These are phyloP conservation scores for Boletus semigastroideus DNA, from an alignment of 1,284 basidiomycete species.

Conservation along the genomic window DNA sequence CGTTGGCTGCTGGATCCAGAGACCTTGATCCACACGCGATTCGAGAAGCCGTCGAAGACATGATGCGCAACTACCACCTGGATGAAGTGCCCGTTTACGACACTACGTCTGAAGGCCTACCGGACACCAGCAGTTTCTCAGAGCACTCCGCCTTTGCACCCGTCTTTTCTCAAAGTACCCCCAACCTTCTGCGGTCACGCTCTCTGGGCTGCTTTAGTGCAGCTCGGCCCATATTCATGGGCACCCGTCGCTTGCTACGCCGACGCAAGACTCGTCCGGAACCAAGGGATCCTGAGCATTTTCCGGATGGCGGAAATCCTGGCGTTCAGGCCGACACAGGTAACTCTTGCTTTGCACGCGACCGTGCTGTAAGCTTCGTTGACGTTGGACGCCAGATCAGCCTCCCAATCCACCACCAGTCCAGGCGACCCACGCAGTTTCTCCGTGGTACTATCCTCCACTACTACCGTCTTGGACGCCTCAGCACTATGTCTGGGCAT, in stretches of 20 bases:
- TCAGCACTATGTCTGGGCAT: conserved; percentile 25
- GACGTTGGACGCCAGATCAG: conserved; percentile 14
- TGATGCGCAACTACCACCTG: conserved; percentile 25
- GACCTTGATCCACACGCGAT: conserved; percentile 14
- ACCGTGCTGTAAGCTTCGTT: neutral
- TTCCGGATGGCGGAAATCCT: conserved; percentile 21
- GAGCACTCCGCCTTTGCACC: conserved; percentile 21
- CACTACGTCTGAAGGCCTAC: neutral
- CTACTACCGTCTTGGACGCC: conserved; percentile 18
- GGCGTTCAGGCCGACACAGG: conserved; percentile 19
- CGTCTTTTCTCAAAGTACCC: conserved; percentile 15
- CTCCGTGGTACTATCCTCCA: conserved; percentile 3
- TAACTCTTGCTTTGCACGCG: conserved; percentile 6
- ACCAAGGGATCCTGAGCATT: conserved; percentile 9
- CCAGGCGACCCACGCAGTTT: neutral
- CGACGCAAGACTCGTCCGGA: conserved; percentile 8
- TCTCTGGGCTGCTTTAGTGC: neutral
- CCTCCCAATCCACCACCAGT: conserved; percentile 1
- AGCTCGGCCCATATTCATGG: conserved; percentile 18
- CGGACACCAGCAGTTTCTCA: conserved; percentile 16
- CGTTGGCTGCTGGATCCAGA: conserved; percentile 9
- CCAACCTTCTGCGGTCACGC: neutral
- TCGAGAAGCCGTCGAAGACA: conserved; percentile 23
- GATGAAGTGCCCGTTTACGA: conserved; percentile 25
- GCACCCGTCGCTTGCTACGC: conserved; percentile 4